Base-by-base conservation (phyloP, 768 basidiomycete species). In the Fomitopsis pulvina region DNA sequence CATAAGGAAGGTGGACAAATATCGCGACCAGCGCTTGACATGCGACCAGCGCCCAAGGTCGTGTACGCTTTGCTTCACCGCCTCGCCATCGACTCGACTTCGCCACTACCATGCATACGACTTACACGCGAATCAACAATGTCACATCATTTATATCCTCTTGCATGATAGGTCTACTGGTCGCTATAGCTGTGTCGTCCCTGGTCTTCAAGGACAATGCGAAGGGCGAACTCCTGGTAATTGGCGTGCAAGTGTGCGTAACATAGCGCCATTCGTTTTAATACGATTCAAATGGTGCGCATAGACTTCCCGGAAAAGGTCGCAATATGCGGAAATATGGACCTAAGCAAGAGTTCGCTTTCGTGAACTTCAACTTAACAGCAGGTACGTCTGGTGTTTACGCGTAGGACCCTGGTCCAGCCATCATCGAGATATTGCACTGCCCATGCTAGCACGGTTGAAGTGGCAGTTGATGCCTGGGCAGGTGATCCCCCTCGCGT, bases 231-330 rank as follows among this genome's bases (percentile, higher is more conserved):
- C 51, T 92, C 11, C 68, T 72, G 21, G 71, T 91, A 27, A 71
- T 78, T 7, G 78, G 81, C 4, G 68, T 93, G 41, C 86, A 88
- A 76, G 87, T 93, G 90, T 91, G 50, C 66, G 85, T 71, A n/a
- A 39, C 37, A 30, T 38, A 32, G n/a, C 34, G 34, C 16, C n/a
- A 41, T 37, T 45, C 24, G 47, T 12, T 10, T 52, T 8, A 39
- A 55, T 6, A 38, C 41, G 4, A 20, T 59, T 60, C 38, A 30
- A n/a, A 12, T 11, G 25, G 7, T 42, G 10, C 29, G 4, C 20
- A 24, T 34, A 62, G 60, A 45, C 45, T 47, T 37, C 60, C 61
- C 10, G 64, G 62, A 21, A 56, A 59, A 26, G 49, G 49, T 14
- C 30, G 52, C 56, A 12, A 29, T 54, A 25, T 37, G 34, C 53